These are phyloP conservation scores for Tricholoma matsutake DNA, from an alignment of 768 basidiomycete species.

Conservation along the genomic window DNA sequence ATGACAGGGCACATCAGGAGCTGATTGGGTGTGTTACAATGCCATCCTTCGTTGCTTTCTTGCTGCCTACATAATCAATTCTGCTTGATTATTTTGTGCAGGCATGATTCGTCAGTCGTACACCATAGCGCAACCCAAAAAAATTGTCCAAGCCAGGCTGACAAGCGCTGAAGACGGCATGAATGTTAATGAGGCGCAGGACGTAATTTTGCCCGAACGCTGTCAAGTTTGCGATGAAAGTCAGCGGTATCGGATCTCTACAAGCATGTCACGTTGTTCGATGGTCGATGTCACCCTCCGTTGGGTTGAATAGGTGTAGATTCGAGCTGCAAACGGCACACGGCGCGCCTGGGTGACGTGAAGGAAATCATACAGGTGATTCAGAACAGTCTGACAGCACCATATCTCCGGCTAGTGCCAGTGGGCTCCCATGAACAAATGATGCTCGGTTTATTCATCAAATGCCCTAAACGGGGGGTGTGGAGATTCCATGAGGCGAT, in stretches of 20 bases:
- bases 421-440: slow-evolving; percentile 87
- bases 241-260: slow-evolving; percentile 81
- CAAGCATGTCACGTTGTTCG: slow-evolving; percentile 46
- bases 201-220: slow-evolving; percentile 66
- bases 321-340: slow-evolving; percentile 64
- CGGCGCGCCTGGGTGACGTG: slow-evolving; percentile 70
- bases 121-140: slow-evolving; percentile 67
- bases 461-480: slow-evolving; percentile 77
- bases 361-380: slow-evolving; percentile 76
- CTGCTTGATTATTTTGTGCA: slow-evolving; percentile 23
- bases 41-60: background rate
- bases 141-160: slow-evolving; percentile 85
- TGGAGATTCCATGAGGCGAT: slow-evolving; percentile 85
- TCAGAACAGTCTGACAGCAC: slow-evolving; percentile 89
- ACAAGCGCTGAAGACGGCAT: slow-evolving; percentile 52
- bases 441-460: slow-evolving; percentile 80
- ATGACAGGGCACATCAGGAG: slow-evolving; percentile 91
- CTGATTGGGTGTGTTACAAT: slow-evolving; percentile 71
- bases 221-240: slow-evolving; percentile 73
- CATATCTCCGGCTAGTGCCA: slow-evolving; percentile 76
- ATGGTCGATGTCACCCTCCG: background rate
- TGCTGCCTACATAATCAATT: background rate
- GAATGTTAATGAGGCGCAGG: slow-evolving; percentile 43
- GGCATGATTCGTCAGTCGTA: slow-evolving; percentile 91
- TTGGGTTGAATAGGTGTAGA: slow-evolving; percentile 53